Evolutionary conservation across 2,329 filamentous ascomycete species (phyloP), one percentile per base, ranked within the genome.

Genomic region (Helotiales sp.): DNA sequence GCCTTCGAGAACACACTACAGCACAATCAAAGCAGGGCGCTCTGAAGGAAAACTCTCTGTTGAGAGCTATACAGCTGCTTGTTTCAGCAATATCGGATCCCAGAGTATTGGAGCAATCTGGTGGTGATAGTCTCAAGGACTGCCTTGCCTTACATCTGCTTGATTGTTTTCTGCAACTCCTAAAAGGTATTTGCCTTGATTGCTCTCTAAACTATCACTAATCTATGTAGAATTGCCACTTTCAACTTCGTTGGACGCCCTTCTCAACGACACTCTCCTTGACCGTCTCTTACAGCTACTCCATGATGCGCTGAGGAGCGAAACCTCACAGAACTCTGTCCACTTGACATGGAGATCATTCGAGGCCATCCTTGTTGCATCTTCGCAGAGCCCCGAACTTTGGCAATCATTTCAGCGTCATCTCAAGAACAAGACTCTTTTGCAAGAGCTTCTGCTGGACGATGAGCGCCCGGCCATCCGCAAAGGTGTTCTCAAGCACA

Each of bases 21-120:
- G 33, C 56, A 24, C 63, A 65, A 49, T 59, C 62, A 33, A 58
- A 62, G 50, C 64, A 69, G 66, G 67, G 67, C 12, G 46, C 51
- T 48, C 34, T 63, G 2, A 47, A 71, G 36, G 72, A 74, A 17
- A 71, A 73, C 38, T 60, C 80, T 2, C 64, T 73, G n/a, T 77
- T 65, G 31, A 63, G 76, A 60, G 77, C 77, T 2, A 72, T 87
- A 56, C 75, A 74, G 6, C 75, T 88, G 27, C 73, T 89, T 22
- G 79, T 87, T 30, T 75, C 80, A 17, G 85, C 86, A 6, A 79
- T 91, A 50, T 83, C 81, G 12, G 81, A 87, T 57, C 74, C 79
- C 24, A 75, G 81, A 19, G 75, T 88, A 59, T 73, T 81, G 13
- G 75, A 77, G 8, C 72, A 70, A 38, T 76, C 78, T 56, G 69